Evolutionary conservation across 1,284 basidiomycete genomes (phyloP).

Genomic region (Apiotrichum gracile): DNA sequence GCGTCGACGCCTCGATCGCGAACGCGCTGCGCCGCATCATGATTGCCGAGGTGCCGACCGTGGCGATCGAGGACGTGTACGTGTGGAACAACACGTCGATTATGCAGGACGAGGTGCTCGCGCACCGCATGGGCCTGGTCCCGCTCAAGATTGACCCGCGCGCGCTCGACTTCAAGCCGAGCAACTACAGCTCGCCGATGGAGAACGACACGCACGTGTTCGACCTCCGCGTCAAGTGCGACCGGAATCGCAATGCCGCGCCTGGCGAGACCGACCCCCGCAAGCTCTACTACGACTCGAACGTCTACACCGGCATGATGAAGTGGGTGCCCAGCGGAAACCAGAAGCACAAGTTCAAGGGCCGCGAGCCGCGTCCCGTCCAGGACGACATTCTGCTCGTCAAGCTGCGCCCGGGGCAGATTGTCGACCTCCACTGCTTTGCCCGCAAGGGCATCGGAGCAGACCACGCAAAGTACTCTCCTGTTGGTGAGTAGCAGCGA

Average conservation of each 20-base stretch:
- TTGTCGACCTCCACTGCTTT: constrained; percentile 79
- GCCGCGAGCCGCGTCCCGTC: constrained; percentile 43
- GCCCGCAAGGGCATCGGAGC: constrained; percentile 78
- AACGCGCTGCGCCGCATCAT: constrained; percentile 89
- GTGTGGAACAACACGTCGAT: constrained; percentile 95
- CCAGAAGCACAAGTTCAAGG: constrained; percentile 54
- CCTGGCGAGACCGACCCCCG: constrained; percentile 59
- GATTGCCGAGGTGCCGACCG: constrained; percentile 90
- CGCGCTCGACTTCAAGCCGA: constrained; percentile 48
- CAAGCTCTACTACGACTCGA: constrained; percentile 60
- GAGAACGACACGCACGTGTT: constrained; percentile 94
- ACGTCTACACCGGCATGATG: constrained; percentile 72
- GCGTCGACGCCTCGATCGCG: constrained; percentile 92
- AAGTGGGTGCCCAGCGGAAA: constrained; percentile 82
- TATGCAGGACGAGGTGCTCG: constrained; percentile 88
- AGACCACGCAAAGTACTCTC: constrained; percentile 95
- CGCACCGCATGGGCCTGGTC: constrained; percentile 83
- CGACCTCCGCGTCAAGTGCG: constrained; percentile 66
- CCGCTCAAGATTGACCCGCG: constrained; percentile 83
- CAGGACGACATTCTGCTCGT: constrained; percentile 83
- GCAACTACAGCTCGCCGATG: constrained; percentile 57
- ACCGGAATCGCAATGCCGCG: constrained; percentile 53
- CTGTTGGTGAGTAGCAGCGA: constrained; percentile 86
- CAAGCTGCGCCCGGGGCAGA: constrained; percentile 81
- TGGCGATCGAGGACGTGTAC: constrained; percentile 91